These are phyloP conservation scores for Candida ipomoeae DNA, from an alignment of 805 yeast genomes.

Conservation along the genomic window DNA sequence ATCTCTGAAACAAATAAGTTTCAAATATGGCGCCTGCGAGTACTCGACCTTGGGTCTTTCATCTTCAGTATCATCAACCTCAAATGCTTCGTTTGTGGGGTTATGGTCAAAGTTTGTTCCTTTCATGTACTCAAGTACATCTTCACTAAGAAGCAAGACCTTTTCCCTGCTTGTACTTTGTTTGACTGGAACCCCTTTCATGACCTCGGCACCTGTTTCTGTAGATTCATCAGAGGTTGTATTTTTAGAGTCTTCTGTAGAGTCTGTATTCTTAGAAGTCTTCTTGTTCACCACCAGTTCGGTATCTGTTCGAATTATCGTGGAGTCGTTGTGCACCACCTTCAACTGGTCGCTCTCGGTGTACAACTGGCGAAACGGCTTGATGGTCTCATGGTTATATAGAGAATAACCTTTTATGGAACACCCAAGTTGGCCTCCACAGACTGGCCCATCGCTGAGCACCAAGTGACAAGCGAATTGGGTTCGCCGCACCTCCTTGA, in stretches of 20 bases:
- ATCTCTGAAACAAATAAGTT: constrained; percentile 64
- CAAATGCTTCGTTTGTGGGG: constrained; percentile 11
- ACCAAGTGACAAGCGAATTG: constrained; percentile 60
- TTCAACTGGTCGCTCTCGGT: constrained; percentile 49
- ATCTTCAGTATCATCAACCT: constrained; percentile 5
- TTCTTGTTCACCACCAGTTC: constrained; percentile 23
- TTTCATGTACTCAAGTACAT: constrained; percentile 26
- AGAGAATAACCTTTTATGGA: constrained; percentile 71
- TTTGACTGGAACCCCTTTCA: constrained; percentile 22
- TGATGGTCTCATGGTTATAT: constrained; percentile 50
- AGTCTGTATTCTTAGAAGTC: no score
- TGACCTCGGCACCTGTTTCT: constrained; percentile 1
- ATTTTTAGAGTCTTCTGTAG: no score
- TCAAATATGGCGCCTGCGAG: constrained; percentile 46
- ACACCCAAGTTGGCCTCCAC: constrained; percentile 44
- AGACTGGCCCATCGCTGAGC: constrained; percentile 43
- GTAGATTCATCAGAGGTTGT: no score
- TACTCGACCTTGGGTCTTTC: constrained; percentile 11
- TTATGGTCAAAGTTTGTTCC: constrained; percentile 34
- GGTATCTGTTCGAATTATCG: constrained; percentile 8
- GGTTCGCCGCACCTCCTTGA: constrained; percentile 60
- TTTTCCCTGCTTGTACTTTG: constrained; percentile 11
- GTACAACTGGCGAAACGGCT: constrained; percentile 49
- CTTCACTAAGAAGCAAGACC: constrained; percentile 24
- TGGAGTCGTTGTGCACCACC: constrained; percentile 39